A percentile compares a stretch with the other conserved stretches of the same genome.
phyloP scores from a whole-genome alignment of 2,329 filamentous ascomycete species.

The Stemphylium vesicarium region DNA sequence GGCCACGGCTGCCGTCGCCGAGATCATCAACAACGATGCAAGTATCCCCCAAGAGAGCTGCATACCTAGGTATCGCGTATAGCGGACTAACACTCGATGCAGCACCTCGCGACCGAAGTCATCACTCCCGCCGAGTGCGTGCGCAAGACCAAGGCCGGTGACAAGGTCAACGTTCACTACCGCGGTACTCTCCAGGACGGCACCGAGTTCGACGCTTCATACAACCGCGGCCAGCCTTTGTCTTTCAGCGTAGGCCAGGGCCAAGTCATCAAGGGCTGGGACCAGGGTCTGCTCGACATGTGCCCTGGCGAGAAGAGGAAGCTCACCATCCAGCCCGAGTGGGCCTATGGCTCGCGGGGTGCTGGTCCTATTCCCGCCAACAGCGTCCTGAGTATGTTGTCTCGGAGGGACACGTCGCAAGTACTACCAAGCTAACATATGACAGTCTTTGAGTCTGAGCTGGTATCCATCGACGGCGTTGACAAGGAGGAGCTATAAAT shows the following conservation, averaged over 20 bases:
- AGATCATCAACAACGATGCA: conserved; percentile 44
- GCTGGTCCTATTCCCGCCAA: conserved; percentile 87
- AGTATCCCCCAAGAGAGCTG: background rate
- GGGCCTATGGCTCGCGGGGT: conserved; percentile 78
- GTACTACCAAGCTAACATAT: conserved; percentile 22
- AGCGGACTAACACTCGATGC: conserved; percentile 35
- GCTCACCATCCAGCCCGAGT: conserved; percentile 86
- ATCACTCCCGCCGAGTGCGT: conserved; percentile 77
- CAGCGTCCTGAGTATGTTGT: conserved; percentile 72
- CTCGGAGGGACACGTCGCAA: background rate
- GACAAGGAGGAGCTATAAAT: conserved; percentile 50
- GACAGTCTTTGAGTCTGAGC: conserved; percentile 86
- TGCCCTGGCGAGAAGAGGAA: conserved; percentile 94
- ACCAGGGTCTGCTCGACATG: conserved; percentile 90
- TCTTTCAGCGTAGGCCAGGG: conserved; percentile 81
- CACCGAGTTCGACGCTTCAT: conserved; percentile 60
- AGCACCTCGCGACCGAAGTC: conserved; percentile 77
- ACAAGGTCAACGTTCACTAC: conserved; percentile 84
- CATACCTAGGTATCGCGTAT: background rate
- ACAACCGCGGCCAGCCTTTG: conserved; percentile 80
- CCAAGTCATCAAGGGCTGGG: conserved; percentile 96
- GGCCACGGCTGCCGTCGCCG: conserved; percentile 54
- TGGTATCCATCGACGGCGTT: conserved; percentile 82
- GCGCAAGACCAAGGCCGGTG: conserved; percentile 72
- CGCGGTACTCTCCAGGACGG: conserved; percentile 77